Evolutionary conservation across 2,329 filamentous ascomycete species (phyloP).

Genomic region (Ceratocystis alfenasii): DNA sequence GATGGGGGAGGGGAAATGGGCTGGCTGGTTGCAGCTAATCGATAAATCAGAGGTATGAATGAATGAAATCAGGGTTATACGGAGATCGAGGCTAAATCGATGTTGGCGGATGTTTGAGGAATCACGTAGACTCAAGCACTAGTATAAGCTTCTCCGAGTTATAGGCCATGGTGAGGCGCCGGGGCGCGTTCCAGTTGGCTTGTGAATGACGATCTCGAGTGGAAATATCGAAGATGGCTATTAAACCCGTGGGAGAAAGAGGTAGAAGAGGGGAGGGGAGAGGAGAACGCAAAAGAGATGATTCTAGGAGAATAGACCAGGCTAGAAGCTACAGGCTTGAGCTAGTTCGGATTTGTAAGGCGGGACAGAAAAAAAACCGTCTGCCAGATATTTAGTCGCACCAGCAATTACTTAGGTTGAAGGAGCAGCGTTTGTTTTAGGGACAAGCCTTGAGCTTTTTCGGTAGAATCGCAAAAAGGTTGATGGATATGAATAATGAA

Average conservation of each 20-base stretch:
- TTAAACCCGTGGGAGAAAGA: background rate
- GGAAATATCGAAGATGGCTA: background rate
- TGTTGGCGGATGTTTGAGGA: background rate
- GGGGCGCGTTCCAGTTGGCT: background rate
- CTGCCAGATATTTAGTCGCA: background rate
- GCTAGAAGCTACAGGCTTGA: background rate
- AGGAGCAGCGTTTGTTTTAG: background rate
- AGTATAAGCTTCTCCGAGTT: background rate
- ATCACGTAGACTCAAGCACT: conserved; percentile 8
- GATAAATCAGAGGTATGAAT: background rate
- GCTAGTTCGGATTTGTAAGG: conserved; percentile 4
- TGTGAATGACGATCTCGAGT: background rate
- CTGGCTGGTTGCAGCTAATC: background rate
- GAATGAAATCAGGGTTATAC: background rate
- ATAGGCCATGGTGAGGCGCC: conserved; percentile 8
- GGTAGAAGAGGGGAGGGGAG: background rate
- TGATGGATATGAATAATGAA: no score
- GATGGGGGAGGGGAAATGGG: background rate
- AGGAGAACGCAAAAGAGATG: background rate
- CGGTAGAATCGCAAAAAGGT: background rate
- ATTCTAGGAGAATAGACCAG: background rate
- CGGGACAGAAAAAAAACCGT: background rate
- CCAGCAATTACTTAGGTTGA: no score
- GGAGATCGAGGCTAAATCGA: background rate
- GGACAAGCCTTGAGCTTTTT: background rate